A percentile compares a stretch with the other conserved stretches of the same genome.
Evolutionary conservation across 2,329 filamentous ascomycete genomes (phyloP).

Genomic region (Trichophyton mentagrophytes): DNA sequence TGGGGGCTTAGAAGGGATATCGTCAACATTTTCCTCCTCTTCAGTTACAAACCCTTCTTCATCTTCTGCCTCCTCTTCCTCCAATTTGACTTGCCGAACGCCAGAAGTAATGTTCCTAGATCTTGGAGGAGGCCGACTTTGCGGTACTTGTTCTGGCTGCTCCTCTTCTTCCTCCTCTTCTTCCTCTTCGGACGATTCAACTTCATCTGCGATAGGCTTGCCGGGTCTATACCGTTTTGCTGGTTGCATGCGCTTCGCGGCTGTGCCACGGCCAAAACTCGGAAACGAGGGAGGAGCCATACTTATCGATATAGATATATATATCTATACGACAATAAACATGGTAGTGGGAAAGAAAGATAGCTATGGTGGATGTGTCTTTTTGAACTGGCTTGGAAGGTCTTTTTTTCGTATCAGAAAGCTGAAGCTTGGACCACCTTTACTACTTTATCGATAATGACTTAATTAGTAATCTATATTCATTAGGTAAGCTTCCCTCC

Average conservation of each 20-base stretch:
- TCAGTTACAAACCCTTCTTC: conserved; percentile 51
- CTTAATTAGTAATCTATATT: not conserved
- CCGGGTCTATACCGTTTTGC: conserved; percentile 68
- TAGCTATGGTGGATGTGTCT: not conserved
- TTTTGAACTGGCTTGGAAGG: not conserved
- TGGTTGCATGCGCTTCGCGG: conserved; percentile 52
- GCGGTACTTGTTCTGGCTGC: conserved; percentile 26
- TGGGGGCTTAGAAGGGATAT: not conserved
- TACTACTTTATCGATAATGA: not conserved
- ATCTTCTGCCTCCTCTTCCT: conserved; percentile 29
- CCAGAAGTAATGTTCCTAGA: conserved; percentile 23
- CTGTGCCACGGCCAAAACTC: conserved; percentile 50
- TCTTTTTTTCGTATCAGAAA: not conserved
- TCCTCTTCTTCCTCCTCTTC: conserved; percentile 47
- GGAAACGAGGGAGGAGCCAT: conserved; percentile 30
- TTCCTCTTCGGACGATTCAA: conserved; percentile 38
- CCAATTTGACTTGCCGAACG: conserved; percentile 24
- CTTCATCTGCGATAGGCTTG: conserved; percentile 48
- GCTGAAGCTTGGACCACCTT: not conserved
- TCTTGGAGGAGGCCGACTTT: conserved; percentile 28
- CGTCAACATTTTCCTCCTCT: conserved; percentile 25
- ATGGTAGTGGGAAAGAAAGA: not conserved
- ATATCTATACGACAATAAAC: not conserved
- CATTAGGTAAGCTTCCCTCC: too few species aligned
- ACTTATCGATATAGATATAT: not conserved